Base-by-base conservation (phyloP, 805 yeast genomes). In the Cyberlindnera sargentensis region DNA sequence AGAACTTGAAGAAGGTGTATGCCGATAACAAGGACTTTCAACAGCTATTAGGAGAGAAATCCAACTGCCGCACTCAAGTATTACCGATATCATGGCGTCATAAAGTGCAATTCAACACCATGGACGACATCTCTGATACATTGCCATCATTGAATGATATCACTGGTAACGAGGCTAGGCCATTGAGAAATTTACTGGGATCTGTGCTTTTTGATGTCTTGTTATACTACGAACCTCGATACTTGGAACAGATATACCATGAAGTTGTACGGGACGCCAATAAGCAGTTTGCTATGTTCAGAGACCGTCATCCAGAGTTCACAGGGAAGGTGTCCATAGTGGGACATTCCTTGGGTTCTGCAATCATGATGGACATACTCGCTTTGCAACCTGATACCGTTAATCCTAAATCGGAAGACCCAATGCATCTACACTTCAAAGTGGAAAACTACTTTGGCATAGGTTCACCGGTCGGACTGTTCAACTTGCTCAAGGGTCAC, bases 11-110 rank as follows among this genome's bases (percentile, higher is more conserved):
- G 50, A 63, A 64, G 6, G 73, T 79, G 4, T 75, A 72, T 48
- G 56, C 63, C 6, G 65, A 73, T 23, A 71, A 74, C 37, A 46
- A 44, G 28, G 53, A 50, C 7, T 43, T 52, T 35, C 53, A 48
- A 20, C 61, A 63, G 4, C 68, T 79, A 8, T 70, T 71, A 47
- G 28, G 31, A 15, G 41, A 39, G 15, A 8, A 11, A 7, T 49
- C 49, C 2, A 80, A 82, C 51, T 79, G 82, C 51, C 72, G 77
- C 32, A 73, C 86, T 28, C 98, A 91, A 63, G 88, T 88, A 0
- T 67, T 91, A 11, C 99, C 99, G 0, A 84, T 91, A 8, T 72
- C 91, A 5, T 91, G 99, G 99, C 72, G 99, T 50, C 85, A 87
- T 55, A 78, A 76, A 41, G 73, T 84, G 36, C 81, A 78, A 24